A percentile compares a stretch with the other conserved stretches of the same genome.
phyloP scores from a whole-genome alignment of 306 rosid species.

The Vachellia collinsii region DNA sequence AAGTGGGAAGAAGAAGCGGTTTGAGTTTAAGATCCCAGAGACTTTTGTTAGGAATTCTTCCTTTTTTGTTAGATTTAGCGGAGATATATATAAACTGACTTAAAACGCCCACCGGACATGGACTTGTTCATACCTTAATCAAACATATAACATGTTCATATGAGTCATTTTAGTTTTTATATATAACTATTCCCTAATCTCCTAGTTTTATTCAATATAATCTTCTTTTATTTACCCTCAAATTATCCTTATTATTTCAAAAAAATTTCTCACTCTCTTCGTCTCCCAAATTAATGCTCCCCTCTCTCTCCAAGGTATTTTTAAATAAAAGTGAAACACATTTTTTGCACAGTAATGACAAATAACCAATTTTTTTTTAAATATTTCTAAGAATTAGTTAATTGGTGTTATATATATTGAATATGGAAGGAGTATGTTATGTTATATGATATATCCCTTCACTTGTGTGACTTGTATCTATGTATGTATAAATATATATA shows the following conservation, averaged over 20 bases:
- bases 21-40: not conserved
- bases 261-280: too few species aligned
- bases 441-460: too few species aligned
- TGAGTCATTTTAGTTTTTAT: not conserved
- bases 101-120: too few species aligned
- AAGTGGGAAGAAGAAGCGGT: not conserved
- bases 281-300: too few species aligned
- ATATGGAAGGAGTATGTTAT: not conserved
- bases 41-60: not conserved
- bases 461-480: not conserved
- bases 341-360: too few species aligned
- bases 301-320: too few species aligned
- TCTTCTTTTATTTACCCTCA: too few species aligned
- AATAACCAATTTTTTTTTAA: too few species aligned
- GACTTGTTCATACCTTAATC: not conserved
- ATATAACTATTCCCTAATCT: not conserved
- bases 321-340: too few species aligned
- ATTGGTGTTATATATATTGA: too few species aligned
- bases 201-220: not conserved
- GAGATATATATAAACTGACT: not conserved
- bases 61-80: not conserved
- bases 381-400: too few species aligned
- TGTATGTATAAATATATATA: not conserved
- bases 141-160: not conserved
- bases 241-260: too few species aligned